A percentile compares a stretch with the other conserved stretches of the same genome.
Conservation (phyloP, 768 basidiomycete genomes). For the Leccinum obscurum region DNA sequence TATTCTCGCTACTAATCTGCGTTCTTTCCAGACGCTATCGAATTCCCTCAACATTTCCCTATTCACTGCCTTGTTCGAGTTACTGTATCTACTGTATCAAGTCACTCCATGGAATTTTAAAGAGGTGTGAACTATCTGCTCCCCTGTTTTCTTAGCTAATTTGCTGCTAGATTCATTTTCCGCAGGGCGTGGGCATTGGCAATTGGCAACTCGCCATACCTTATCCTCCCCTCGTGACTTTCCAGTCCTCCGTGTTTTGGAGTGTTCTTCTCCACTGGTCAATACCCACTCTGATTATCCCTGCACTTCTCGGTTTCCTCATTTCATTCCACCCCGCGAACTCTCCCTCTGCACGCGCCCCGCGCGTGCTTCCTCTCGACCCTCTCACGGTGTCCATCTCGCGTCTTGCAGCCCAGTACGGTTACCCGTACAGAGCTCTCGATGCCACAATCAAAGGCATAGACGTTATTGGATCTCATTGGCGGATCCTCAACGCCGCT, state of each 20-base stretch:
- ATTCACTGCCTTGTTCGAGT: constrained; percentile 52
- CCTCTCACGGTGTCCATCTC: constrained; percentile 64
- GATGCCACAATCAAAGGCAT: constrained; percentile 35
- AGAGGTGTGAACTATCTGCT: constrained; percentile 34
- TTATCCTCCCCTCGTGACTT: constrained; percentile 50
- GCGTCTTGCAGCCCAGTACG: constrained; percentile 58
- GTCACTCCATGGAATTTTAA: constrained; percentile 54
- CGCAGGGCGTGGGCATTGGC: constrained; percentile 8
- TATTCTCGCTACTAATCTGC: background rate
- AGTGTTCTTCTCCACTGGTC: constrained; percentile 60
- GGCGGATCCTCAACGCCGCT: constrained; percentile 56
- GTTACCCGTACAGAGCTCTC: constrained; percentile 48
- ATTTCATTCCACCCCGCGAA: constrained; percentile 61
- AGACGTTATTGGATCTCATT: constrained; percentile 55
- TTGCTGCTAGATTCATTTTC: constrained; percentile 17
- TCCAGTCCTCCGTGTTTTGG: constrained; percentile 52
- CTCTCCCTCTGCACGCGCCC: constrained; percentile 22
- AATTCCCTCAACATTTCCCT: constrained; percentile 63
- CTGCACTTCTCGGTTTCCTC: constrained; percentile 53
- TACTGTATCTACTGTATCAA: constrained; percentile 50
- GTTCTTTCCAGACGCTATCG: constrained; percentile 53
- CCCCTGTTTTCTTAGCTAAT: constrained; percentile 2
- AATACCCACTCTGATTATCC: constrained; percentile 60
- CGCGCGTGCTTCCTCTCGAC: constrained; percentile 43
- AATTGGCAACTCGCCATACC: constrained; percentile 31